A percentile compares a stretch with the other conserved stretches of the same genome.
phyloP scores from a whole-genome alignment of 805 yeast species.

The Teunomyces tritomae region DNA sequence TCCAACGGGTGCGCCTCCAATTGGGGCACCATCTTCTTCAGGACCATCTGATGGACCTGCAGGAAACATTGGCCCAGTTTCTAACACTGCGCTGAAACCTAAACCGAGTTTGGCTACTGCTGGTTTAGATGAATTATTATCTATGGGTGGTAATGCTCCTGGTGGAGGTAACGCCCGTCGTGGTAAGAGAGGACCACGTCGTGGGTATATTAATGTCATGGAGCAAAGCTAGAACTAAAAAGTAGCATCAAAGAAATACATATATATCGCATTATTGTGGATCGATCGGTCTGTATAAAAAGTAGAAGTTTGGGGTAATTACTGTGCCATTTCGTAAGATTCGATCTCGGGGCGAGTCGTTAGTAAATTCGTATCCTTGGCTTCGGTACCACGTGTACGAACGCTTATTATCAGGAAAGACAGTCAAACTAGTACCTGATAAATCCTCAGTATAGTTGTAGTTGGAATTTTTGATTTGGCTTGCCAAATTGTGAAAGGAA shows the following conservation, averaged over 20 bases:
- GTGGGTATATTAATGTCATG: constrained; percentile 68
- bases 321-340: constrained; percentile 37
- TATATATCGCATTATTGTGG: neutral
- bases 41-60: constrained; percentile 3
- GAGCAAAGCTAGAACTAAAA: constrained; percentile 7
- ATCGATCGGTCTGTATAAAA: constrained; percentile 11
- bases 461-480: neutral
- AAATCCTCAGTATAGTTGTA: constrained; percentile 6
- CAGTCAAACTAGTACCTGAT: constrained; percentile 45
- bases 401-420: constrained; percentile 43
- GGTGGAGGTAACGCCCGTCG: constrained; percentile 16
- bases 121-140: constrained; percentile 39
- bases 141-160: constrained; percentile 26
- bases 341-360: constrained; percentile 46
- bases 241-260: neutral
- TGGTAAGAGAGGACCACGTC: constrained; percentile 30
- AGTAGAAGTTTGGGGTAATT: constrained; percentile 45
- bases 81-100: constrained; percentile 9
- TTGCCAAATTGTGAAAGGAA: constrained; percentile 31
- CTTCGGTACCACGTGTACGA: constrained; percentile 45
- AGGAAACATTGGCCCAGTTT: constrained; percentile 8
- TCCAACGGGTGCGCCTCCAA: constrained; percentile 10
- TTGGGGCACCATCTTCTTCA: constrained; percentile 12
- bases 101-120: constrained; percentile 34
- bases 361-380: constrained; percentile 37